Percentiles rank a stretch among this genome's conserved stretches.
Conservation (phyloP, 139 green algal species). For the Dunaliella sp. region DNA sequence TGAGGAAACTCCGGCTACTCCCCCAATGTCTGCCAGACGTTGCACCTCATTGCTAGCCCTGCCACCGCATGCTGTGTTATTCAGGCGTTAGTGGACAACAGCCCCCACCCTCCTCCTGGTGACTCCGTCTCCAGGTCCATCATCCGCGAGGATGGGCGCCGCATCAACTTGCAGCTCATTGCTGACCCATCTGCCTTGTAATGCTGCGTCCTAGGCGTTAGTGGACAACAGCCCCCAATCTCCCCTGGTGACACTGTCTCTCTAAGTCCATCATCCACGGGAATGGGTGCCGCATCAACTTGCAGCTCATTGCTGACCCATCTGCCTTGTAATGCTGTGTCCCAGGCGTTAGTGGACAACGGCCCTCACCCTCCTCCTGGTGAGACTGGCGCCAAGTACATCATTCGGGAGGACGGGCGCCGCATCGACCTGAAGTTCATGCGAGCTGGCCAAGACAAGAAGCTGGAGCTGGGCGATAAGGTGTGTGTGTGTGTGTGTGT, state of each 20-base stretch:
- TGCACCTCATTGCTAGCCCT: too few species aligned
- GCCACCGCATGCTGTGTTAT: too few species aligned
- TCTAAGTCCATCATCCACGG: constrained; percentile 96
- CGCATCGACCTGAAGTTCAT: constrained; percentile 90
- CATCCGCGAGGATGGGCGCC: constrained; percentile 91
- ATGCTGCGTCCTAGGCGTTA: too few species aligned
- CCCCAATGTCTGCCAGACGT: too few species aligned
- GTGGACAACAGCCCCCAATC: constrained; percentile 95
- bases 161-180: constrained; percentile 90
- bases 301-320: constrained; percentile 86
- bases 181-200: too few species aligned
- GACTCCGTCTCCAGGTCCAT: constrained; percentile 96
- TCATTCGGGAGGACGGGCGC: constrained; percentile 93
- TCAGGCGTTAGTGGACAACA: constrained; percentile 91
- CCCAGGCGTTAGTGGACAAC: constrained; percentile 91
- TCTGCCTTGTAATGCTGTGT: too few species aligned
- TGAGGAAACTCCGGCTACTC: too few species aligned
- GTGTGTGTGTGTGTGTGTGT: constrained; percentile 11
- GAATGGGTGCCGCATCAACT: constrained; percentile 91
- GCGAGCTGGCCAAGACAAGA: constrained; percentile 40
- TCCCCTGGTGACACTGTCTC: constrained; percentile 87
- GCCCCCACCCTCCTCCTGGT: constrained; percentile 90
- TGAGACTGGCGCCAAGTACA: constrained; percentile 94
- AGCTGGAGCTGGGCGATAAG: constrained; percentile 49
- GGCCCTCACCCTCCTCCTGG: constrained; percentile 93